Evolutionary conservation across 2,329 filamentous ascomycete genomes (phyloP), one percentile per base, ranked within the genome.

Genomic region (Cladosporium austrohemisphaericum): DNA sequence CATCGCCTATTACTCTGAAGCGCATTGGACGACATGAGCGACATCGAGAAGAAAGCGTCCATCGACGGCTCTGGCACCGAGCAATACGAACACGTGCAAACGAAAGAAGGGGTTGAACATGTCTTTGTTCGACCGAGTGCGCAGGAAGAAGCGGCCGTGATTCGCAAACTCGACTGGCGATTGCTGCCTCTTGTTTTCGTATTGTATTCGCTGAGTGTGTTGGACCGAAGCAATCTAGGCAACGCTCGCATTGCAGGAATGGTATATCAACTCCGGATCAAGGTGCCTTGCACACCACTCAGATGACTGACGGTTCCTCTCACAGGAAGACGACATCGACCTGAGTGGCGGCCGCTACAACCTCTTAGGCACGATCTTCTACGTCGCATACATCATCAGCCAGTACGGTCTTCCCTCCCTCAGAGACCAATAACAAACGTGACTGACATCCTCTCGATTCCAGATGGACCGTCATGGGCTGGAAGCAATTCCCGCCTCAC

Each of bases 381-480:
- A 77, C 57, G 76, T 76, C 32, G 65, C 71, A 2, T 76, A 76
- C 56, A 69, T 72, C 16, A 16, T 41, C 7, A 38, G 33, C 11
- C 44, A 47, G 44, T 25, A 68, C 44, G 68, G 65, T 0, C 50
- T 74, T 14, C 32, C 9, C 11, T 35, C 9, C 16, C 5, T n/a
- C 32, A 35, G 9, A 14, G 4, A 14, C 18, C 16, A 18, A n/a
- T 10, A 22, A 2, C 4, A 4, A 31, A 4, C n/a, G 3, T 31
- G 25, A 26, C 33, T 47, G 13, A 47, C 25, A 6, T 8, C 10
- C 2, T 14, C 1, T 72, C n/a, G 6, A 31, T 1, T 83, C 81
- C 56, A 79, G 82, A 68, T 82, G 78, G 78, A 79, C 77, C 1
- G 64, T 82, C 14, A 73, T 83, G 44, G 63, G 63, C 19, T 66